phyloP scores from a whole-genome alignment of 495 filamentous ascomycete species.

The Xylaria sp. region DNA sequence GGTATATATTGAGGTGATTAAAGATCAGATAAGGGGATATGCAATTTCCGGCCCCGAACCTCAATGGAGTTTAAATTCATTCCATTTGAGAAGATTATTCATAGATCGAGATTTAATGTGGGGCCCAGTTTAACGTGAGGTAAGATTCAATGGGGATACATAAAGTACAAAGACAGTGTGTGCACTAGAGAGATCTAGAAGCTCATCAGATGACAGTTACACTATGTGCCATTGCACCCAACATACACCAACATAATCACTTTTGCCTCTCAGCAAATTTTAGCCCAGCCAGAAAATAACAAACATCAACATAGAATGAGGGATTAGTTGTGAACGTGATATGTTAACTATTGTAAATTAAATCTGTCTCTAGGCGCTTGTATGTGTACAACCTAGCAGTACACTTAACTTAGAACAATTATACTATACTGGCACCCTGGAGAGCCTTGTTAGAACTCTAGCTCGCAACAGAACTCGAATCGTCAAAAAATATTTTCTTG shows the following conservation, averaged over 20 bases:
- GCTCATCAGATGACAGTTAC: too few relatives aligned
- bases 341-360: neutral
- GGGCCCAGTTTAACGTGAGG: too few relatives aligned
- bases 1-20: neutral
- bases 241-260: neutral
- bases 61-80: neutral
- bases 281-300: neutral
- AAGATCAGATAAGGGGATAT: neutral
- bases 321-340: neutral
- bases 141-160: too few relatives aligned
- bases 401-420: neutral
- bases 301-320: neutral
- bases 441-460: too few relatives aligned
- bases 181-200: neutral
- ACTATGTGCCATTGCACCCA: neutral
- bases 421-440: too few relatives aligned
- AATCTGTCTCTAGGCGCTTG: neutral
- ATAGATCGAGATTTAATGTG: neutral
- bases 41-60: neutral
- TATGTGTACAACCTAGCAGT: neutral
- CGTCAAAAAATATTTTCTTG: neutral
- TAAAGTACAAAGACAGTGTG: neutral
- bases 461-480: neutral
- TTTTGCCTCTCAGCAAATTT: neutral
- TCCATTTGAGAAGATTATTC: slow-evolving; percentile 1